Base-by-base conservation (phyloP, 805 yeast genomes). In the Phaffomyces thermotolerans region DNA sequence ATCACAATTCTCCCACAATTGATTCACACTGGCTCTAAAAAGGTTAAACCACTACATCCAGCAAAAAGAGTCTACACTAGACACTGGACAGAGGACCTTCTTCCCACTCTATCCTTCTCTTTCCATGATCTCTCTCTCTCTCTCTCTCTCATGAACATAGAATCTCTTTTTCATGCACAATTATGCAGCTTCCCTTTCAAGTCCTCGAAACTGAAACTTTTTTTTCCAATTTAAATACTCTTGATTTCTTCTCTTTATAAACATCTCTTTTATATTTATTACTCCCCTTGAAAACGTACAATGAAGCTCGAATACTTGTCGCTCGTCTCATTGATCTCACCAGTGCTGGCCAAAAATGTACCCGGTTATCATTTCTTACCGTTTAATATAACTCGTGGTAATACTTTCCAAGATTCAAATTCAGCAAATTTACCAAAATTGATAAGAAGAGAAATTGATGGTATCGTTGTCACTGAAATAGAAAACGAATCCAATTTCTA, bases 401-500 rank as follows among this genome's bases (percentile, higher is more conserved):
- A 43, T 10, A 36, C 52, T 3, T 54, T 32, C 33, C 45, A 45
- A 14, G 42, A 46, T 13, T 46, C 56, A n/a, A 14, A 32, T 10
- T 22, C 33, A 15, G 27, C 14, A 14, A 41, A 42, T 4, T n/a
- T 15, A 1, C 35, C 49, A 22, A 37, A 30, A 5, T 31, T 51
- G 3, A 36, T 45, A 40, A 51, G 68, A 44, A 48, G 32, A 8
- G 30, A 32, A 8, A 36, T 41, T 2, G 62, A 62, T 22, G 68
- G 65, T 6, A 46, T 54, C 3, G 64, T 64, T 9, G 52, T 55
- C 4, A 58, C 69, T 43, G 61, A 50, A 6, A 48, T 75, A 17
- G 51, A 53, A 9, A 75, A 75, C 48, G 63, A 66, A 41, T 48
- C 54, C 13, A 59, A 67, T 7, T 77, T 74, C 48, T 77, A 74